Conservation (phyloP, 1,139 yeast genomes). For the Saccharomyces hybrid region DNA sequence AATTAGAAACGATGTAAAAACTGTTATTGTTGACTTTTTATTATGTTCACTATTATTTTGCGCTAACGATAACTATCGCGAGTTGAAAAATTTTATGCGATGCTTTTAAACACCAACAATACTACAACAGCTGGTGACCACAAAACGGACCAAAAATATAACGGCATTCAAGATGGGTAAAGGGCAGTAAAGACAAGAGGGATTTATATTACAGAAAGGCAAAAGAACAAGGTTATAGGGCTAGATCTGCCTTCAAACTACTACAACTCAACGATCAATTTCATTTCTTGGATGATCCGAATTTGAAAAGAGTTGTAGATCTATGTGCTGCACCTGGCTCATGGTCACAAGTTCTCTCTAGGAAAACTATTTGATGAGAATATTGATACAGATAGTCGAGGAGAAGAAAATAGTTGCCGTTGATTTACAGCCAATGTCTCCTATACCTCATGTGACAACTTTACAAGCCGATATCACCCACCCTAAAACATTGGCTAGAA, state of each 20-base stretch:
- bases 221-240: conserved; percentile 96
- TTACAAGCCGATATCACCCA: conserved; percentile 96
- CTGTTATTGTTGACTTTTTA: background rate
- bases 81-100: background rate
- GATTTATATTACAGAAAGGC: conserved; percentile 87
- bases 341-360: conserved; percentile 92
- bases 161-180: conserved; percentile 59
- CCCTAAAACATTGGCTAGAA: conserved; percentile 72
- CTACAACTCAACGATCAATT: conserved; percentile 86
- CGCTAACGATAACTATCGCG: background rate
- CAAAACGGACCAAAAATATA: background rate
- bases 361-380: conserved; percentile 47
- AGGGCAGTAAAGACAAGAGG: conserved; percentile 88
- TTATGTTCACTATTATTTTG: background rate
- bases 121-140: background rate
- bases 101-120: background rate
- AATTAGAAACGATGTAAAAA: background rate
- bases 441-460: conserved; percentile 78
- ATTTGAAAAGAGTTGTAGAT: conserved; percentile 79
- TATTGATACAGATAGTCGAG: conserved; percentile 21
- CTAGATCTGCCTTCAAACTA: conserved; percentile 89
- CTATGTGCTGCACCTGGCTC: conserved; percentile 98
- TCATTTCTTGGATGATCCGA: conserved; percentile 54
- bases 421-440: conserved; percentile 95
- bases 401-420: conserved; percentile 82